phyloP scores from a whole-genome alignment of 2,329 filamentous ascomycete genomes.

The Botrytis hyacinthi region DNA sequence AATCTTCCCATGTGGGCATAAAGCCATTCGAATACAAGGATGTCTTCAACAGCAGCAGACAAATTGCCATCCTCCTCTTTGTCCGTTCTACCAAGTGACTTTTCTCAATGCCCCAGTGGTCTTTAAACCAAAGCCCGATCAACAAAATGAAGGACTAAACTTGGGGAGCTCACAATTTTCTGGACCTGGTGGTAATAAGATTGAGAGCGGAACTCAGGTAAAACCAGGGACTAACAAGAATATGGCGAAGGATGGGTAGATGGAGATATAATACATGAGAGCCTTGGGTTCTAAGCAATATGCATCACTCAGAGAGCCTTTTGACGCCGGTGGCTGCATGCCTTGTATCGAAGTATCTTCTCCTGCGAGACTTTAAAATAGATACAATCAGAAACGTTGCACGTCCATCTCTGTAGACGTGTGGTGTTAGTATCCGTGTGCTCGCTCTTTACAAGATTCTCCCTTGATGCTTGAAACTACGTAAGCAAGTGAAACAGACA shows the following conservation, averaged over 20 bases:
- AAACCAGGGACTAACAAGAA: neutral
- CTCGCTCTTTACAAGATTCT: neutral
- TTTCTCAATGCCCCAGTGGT: neutral
- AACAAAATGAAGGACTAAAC: neutral
- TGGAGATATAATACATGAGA: neutral
- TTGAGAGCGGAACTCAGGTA: too few species aligned
- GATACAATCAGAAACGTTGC: neutral
- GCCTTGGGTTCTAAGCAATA: neutral
- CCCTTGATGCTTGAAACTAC: neutral
- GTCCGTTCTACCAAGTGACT: neutral
- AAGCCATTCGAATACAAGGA: neutral
- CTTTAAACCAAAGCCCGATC: neutral
- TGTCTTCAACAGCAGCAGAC: neutral
- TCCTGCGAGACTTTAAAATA: too few species aligned
- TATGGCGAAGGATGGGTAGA: neutral
- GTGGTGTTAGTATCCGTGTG: neutral
- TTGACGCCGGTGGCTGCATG: neutral
- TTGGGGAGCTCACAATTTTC: neutral
- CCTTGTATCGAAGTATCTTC: neutral
- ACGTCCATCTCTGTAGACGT: neutral
- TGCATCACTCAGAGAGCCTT: neutral
- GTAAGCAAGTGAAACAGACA: neutral
- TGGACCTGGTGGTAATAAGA: fast-evolving
- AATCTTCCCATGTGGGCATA: neutral
- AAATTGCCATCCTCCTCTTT: neutral